Conservation (phyloP, 1,139 yeast species). For the Debaryomyces coudertii region DNA sequence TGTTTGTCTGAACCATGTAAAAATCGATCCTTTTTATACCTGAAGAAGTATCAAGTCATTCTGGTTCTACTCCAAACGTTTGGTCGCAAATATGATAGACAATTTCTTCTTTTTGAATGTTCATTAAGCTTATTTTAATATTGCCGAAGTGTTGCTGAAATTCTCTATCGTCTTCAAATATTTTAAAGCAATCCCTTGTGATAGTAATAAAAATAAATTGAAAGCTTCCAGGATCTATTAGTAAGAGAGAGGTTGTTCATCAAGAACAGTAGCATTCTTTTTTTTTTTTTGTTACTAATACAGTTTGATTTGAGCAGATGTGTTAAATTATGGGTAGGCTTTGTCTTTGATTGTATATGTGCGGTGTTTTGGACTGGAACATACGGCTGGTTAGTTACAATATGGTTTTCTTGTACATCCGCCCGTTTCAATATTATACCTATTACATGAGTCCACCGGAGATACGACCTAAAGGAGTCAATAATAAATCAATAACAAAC, state of each 20-base stretch:
- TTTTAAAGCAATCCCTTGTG: too few relatives aligned
- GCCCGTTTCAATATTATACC: neutral
- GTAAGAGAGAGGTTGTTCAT: neutral
- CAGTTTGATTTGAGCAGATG: neutral
- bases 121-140: too few relatives aligned
- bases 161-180: too few relatives aligned
- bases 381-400: neutral
- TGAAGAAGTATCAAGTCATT: too few relatives aligned
- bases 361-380: neutral
- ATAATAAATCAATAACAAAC: neutral
- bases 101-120: too few relatives aligned
- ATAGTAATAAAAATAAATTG: too few relatives aligned
- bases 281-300: neutral
- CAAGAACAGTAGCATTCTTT: neutral
- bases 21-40: too few relatives aligned
- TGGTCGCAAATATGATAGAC: too few relatives aligned
- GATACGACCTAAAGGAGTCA: neutral
- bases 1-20: too few relatives aligned
- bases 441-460: neutral
- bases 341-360: neutral
- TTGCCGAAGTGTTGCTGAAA: too few relatives aligned
- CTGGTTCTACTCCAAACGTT: too few relatives aligned
- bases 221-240: neutral
- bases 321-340: neutral
- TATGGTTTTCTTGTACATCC: neutral